Evolutionary conservation across 306 rosid genomes (phyloP), one percentile per base, ranked within the genome.

Genomic region (Fagus crenata): DNA sequence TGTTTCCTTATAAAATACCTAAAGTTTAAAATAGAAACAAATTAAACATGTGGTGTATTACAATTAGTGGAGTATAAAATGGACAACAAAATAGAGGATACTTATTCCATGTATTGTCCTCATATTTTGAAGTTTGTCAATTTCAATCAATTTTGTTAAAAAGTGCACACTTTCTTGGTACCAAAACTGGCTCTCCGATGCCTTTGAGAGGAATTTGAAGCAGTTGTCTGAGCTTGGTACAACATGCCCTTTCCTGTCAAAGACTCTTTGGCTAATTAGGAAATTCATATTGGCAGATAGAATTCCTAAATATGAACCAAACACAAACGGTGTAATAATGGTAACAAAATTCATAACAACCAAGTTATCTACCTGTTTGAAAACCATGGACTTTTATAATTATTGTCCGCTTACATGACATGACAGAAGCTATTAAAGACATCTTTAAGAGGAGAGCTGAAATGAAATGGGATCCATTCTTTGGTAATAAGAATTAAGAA

Each of bases 281-380:
- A 22, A 54, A 54, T 54, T n/a, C 60, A 17, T n/a, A n/a, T n/a
- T 6, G 7, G 32, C 17, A 54, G 5, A 54, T 54, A 22, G 28
- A 22, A 22, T 22, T 22, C 28, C 28, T 31, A 28, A 28, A 58
- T 58, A 58, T 7, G 64, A 58, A 31, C 64, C 37, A 58, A 6
- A 31, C 33, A 58, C 2, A 58, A 58, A 28, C 14, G 64, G 64
- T 18, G 64, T 58, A 28, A 6, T 7, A 58, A 31, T 28, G 3
- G 13, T 31, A 31, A 58, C 8, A 58, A 28, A 22, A 58, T 8
- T 58, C n/a, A 13, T 33, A 4, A 33, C 5, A 32, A 61, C 17
- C 42, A 61, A 33, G 7, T 61, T 37, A 72, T 65, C 49, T 60
- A 39, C 81, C 59, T 74, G 63, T 83, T 75, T 77, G 69, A 73